Evolutionary conservation across 2,329 filamentous ascomycete species (phyloP), one percentile per base, ranked within the genome.

Genomic region (Polychaeton citri): DNA sequence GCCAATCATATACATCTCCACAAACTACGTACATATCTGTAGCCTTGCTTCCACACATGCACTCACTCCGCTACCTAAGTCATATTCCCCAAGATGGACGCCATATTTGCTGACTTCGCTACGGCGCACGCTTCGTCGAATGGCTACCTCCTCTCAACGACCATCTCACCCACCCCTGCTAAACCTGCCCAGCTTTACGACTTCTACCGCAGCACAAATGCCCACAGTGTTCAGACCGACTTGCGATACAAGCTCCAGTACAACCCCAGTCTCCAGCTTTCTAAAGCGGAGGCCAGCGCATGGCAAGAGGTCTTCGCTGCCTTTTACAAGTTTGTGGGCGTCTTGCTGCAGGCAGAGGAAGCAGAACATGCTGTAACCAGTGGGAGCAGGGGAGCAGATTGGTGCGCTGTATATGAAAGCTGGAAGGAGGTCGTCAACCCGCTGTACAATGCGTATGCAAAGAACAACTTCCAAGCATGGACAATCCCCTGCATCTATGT

Each of bases 401-500:
- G 83, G 78, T 71, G 71, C n/a, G 79, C 73, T 37, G 81, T 87
- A 0, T 98, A 94, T 53, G 80, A 86, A 42, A 65, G 77, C 8
- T 96, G 90, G 87, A 92, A 84, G 53, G 83, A 93, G 28, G 55
- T 96, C 42, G 75, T 81, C 32, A 81, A 80, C 43, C 66, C 69
- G 33, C 66, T 96, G 26, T 78, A 87, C 39, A 75, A 85, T 46
- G 86, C 85, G 20, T 95, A 95, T 55, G 79, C 77, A 21, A 79
- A 72, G 45, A 67, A 70, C 37, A 71, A 74, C 2, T 84, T 96
- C 49, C 78, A 84, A 45, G 79, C 85, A 20, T 98, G 90, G 88
- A 90, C 86, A 0, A 76, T 98, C 35, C 87, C 90, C 3, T 87
- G 83, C 53, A 68, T 98, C 26, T 96, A 96, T 53, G 72, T 81